Percentiles rank a stretch among this genome's conserved stretches.
Evolutionary conservation across 2,329 filamentous ascomycete genomes (phyloP).

Genomic region (Rosellinia necatrix): DNA sequence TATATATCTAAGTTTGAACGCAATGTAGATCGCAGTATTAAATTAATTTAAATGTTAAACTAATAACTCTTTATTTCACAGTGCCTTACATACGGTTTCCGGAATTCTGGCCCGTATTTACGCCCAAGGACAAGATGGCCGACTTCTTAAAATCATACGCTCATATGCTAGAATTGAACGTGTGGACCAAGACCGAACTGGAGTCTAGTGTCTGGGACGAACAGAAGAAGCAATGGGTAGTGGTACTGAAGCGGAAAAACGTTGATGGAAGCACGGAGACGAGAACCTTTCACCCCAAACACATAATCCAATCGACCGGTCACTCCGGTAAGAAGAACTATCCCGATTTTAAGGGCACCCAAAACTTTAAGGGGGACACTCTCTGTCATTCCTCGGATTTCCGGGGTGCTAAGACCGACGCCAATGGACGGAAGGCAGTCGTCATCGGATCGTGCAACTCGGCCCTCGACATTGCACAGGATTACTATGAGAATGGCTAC

Average conservation of each 20-base stretch:
- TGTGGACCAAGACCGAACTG: conserved; percentile 61
- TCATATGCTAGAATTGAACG: conserved; percentile 64
- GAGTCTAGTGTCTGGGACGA: conserved; percentile 54
- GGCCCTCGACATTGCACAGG: conserved; percentile 63
- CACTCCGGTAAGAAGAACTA: conserved; percentile 69
- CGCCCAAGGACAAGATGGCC: conserved; percentile 69
- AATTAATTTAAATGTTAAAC: not conserved
- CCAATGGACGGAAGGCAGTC: conserved; percentile 54
- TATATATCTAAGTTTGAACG: not conserved
- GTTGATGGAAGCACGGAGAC: conserved; percentile 45
- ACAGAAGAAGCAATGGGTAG: conserved; percentile 56
- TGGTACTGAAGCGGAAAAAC: conserved; percentile 42
- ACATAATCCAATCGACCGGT: conserved; percentile 70
- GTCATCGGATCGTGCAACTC: conserved; percentile 65
- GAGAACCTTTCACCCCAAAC: conserved; percentile 62
- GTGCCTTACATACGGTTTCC: conserved; percentile 67
- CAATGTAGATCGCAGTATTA: no score
- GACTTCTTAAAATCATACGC: conserved; percentile 69
- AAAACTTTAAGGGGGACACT: conserved; percentile 55
- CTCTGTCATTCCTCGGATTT: conserved; percentile 62
- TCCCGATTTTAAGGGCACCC: conserved; percentile 60
- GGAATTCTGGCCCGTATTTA: conserved; percentile 66
- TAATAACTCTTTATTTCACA: conserved; percentile 5
- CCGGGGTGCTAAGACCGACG: conserved; percentile 46
- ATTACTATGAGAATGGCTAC: conserved; percentile 62